phyloP scores from a whole-genome alignment of 1,284 basidiomycete species.

The Gymnopus androsaceus region DNA sequence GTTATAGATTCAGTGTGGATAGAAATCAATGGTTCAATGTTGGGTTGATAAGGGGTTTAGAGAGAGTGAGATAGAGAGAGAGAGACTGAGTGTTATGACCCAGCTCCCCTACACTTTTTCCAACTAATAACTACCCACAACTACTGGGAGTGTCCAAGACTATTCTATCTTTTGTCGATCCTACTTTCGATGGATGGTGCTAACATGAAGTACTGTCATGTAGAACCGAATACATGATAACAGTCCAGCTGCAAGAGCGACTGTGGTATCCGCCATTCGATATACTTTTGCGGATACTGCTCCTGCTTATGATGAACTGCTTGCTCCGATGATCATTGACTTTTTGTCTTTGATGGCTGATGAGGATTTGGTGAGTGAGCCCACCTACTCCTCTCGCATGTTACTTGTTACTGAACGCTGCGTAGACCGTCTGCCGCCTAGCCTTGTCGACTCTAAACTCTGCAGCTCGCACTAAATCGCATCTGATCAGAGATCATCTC shows the following conservation, averaged over 20 bases:
- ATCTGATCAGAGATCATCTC: conserved; percentile 88
- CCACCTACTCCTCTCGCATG: conserved; percentile 11
- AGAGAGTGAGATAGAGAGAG: too few relatives aligned
- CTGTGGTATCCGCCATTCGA: conserved; percentile 91
- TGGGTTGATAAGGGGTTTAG: too few relatives aligned
- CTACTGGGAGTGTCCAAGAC: too few relatives aligned
- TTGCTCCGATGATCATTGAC: conserved; percentile 84
- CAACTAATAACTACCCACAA: too few relatives aligned
- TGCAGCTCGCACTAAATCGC: conserved; percentile 91
- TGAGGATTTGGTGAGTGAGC: conserved; percentile 70
- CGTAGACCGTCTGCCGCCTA: conserved; percentile 82
- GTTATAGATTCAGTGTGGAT: too few relatives aligned
- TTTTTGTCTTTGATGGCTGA: conserved; percentile 90
- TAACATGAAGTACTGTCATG: too few relatives aligned
- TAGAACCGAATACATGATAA: conserved; percentile 70
- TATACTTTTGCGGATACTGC: conserved; percentile 93
- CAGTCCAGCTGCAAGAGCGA: conserved; percentile 77
- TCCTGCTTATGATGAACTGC: conserved; percentile 83
- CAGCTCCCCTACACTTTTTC: too few relatives aligned
- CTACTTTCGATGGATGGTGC: too few relatives aligned
- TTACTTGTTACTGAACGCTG: background rate
- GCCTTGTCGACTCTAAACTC: conserved; percentile 91
- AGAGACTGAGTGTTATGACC: too few relatives aligned
- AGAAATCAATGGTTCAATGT: too few relatives aligned
- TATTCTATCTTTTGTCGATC: too few relatives aligned